Evolutionary conservation across 139 green algal species (phyloP), one percentile per base, ranked within the genome.

Genomic region (Volvox reticuliferus): DNA sequence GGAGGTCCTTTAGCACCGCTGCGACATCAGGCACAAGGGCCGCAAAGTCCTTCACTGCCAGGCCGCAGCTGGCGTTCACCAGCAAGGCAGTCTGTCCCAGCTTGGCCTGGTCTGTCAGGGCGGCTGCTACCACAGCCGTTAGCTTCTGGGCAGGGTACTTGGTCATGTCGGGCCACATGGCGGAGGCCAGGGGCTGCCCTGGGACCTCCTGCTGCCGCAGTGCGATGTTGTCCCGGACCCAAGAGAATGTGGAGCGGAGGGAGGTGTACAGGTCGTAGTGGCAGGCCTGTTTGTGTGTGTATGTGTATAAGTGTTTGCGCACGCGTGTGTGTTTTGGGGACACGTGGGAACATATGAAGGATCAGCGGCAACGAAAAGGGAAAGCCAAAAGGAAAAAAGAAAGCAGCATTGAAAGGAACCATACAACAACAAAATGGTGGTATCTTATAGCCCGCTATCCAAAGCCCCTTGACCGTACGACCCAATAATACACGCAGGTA

Each of bases 241-340:
- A 89, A 30, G 17, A 28, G 68, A 89, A 89, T 5, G 14, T 32
- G 17, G 16, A 0, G 21, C 21, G 37, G 1, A 89, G 85, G 6
- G 44, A 14, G n/a, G 24, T 30, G 69, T 89, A 82, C n/a, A 89
- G 28, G 2, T 33, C 50, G 85, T 75, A 89, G 69, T 89, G 85
- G 69, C 85, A 82, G 19, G 85, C 85, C 85, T 89, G 85, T 0
- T 9, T 37, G 22, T 32, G 13, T 18, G 6, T 28, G 20, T 65
- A 33, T 9, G 22, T 26, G 67, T 75, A n/a, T n/a, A n/a, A n/a
- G n/a, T 89, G 85, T 0, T 9, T 37, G 22, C 20, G 13, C 3
- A n/a, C n/a, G n/a, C n/a, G 6, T 28, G 20, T 65, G 77, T 9
- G 22, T 26, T 5, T 75, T 75, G 9, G 6, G 67, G 67, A 26